Conservation (phyloP, 73 alveolate species). For the Paramecium sexaurelia region DNA sequence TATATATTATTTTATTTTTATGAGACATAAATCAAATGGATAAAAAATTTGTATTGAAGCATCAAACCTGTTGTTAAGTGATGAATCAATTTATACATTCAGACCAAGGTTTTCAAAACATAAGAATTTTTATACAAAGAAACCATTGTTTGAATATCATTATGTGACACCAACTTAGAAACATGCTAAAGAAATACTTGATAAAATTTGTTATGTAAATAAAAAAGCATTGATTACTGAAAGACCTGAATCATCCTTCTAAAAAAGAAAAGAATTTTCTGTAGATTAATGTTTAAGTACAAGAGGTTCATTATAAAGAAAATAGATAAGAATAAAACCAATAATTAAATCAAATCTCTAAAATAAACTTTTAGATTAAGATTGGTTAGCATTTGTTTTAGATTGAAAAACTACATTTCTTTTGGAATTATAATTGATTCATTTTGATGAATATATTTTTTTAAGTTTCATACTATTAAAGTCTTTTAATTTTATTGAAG, state of each 20-base stretch:
- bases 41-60: neutral
- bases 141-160: neutral
- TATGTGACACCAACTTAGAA: conserved; percentile 22
- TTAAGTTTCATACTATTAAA: neutral
- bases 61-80: neutral
- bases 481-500: neutral
- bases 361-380: neutral
- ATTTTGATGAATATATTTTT: neutral
- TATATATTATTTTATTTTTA: neutral
- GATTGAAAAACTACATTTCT: neutral
- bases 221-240: neutral
- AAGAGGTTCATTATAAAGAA: neutral
- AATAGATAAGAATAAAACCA: neutral
- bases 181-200: conserved; percentile 12
- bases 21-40: conserved; percentile 4
- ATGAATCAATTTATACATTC: neutral
- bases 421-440: neutral
- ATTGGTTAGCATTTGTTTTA: conserved; percentile 11
- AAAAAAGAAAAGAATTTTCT: neutral
- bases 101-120: neutral
- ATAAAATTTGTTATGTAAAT: neutral
- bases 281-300: neutral
- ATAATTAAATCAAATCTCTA: neutral
- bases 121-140: neutral
- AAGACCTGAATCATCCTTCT: conserved; percentile 6